A percentile compares a stretch with the other conserved stretches of the same genome.
Evolutionary conservation across 176 grass and related monocot genomes (phyloP).

Genomic region (Themeda triandra): DNA sequence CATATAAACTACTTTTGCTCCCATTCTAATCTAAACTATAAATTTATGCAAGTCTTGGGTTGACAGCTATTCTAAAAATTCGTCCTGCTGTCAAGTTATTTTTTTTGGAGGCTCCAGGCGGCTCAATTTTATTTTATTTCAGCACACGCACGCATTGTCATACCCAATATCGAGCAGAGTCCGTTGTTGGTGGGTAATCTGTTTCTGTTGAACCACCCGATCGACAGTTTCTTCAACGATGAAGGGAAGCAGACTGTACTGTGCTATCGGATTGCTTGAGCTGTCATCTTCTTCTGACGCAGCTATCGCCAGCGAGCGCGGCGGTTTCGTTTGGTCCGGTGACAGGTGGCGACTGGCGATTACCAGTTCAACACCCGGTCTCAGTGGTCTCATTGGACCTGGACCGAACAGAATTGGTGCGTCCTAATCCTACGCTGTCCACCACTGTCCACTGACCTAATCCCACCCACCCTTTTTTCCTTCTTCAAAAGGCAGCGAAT

Average conservation of each 20-base stretch:
- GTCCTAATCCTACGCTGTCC: constrained; percentile 32
- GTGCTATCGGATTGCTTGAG: neutral
- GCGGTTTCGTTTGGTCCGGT: neutral
- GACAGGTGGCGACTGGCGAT: neutral
- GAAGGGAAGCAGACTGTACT: neutral
- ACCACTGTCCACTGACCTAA: constrained; percentile 27
- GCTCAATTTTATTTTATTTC: neutral
- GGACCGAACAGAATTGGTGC: no score
- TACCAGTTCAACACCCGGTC: neutral
- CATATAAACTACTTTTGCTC: no score
- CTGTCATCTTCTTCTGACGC: constrained; percentile 8
- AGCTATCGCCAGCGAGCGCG: neutral
- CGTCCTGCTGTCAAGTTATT: neutral
- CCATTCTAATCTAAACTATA: neutral
- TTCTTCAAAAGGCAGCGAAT: neutral
- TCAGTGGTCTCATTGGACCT: neutral
- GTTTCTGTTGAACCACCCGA: constrained; percentile 18
- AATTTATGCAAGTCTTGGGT: neutral
- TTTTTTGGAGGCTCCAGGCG: neutral
- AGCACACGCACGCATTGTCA: neutral
- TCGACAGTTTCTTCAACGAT: neutral
- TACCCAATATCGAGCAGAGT: neutral
- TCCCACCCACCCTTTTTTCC: constrained; percentile 5
- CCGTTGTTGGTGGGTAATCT: constrained; percentile 5
- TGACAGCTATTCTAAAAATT: neutral